Base-by-base conservation (phyloP, 306 rosid genomes). In the Carpinus fangiana region DNA sequence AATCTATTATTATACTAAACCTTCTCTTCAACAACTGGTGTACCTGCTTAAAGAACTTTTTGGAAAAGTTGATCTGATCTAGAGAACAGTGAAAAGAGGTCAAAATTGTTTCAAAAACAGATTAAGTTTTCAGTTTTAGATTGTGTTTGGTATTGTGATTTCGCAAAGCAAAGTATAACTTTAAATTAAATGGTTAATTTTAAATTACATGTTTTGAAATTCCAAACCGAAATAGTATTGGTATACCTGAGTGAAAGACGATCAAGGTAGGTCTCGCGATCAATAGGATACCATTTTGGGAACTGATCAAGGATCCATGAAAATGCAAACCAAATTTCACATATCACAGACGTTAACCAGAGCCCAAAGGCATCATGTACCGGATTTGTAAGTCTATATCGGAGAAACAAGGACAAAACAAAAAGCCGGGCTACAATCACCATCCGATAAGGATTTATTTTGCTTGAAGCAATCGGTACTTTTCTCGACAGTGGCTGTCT, bases 221-320 rank as follows among this genome's bases (percentile, higher is more conserved):
- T 2, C 2, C 34, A 31, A 31, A 31, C 34, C 3, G 2, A 31
- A 31, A 31, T 31, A 31, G 0, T 31, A 23, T 59, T 28, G 20
- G 18, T 62, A 20, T 67, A 67, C 97, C 98, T 90, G 55, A 94
- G 16, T 0, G 97, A 92, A 71, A 94, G 98, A 45, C 98, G 97
- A 41, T 94, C 98, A 11, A 94, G 92, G 67, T 94, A 94, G 65
- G 98, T 94, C 84, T 94, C 97, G 3, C 98, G 90, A 56, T 94
- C 97, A 47, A 93, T 93, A 55, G 98, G 98, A 78, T 77, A 91
- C 98, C 98, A 93, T 80, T 93, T 93, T 5, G 98, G 98, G 67
- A 93, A 93, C 87, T 93, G 98, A 87, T 93, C 98, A 59, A 93
- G 98, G 61, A 93, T 93, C 98, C 98, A 93, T 60, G 98, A 93